These are phyloP conservation scores for Cryptococcus sp. DNA, from an alignment of 1,284 basidiomycete genomes.

Conservation along the genomic window DNA sequence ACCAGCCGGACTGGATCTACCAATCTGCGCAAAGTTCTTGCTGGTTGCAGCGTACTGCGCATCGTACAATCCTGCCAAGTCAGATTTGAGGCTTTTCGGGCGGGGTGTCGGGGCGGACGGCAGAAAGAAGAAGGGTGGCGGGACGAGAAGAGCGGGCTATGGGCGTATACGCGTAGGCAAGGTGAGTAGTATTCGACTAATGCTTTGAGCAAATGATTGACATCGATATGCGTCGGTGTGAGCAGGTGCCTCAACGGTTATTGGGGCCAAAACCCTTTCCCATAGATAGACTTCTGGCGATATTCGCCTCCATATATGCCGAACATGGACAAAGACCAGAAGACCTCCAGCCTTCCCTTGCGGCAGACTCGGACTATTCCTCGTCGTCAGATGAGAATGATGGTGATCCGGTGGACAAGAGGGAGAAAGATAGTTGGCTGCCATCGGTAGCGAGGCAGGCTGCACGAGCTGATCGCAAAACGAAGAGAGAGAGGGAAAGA, in stretches of 20 bases:
- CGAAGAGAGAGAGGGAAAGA: constrained; percentile 66
- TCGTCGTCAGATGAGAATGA: constrained; percentile 21
- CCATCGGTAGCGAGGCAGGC: constrained; percentile 19
- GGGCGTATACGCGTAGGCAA: constrained; percentile 45
- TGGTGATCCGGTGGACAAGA: constrained; percentile 32
- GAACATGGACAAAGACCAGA: constrained; percentile 66
- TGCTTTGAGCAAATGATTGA: neutral
- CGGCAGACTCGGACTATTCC: constrained; percentile 5
- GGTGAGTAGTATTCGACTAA: constrained; percentile 21
- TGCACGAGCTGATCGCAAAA: constrained; percentile 59
- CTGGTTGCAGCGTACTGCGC: constrained; percentile 80
- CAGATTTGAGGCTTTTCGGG: constrained; percentile 79
- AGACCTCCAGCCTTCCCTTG: constrained; percentile 28
- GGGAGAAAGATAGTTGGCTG: constrained; percentile 18
- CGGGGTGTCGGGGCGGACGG: constrained; percentile 65
- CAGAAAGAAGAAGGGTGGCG: constrained; percentile 61
- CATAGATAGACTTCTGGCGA: constrained; percentile 77
- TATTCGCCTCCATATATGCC: constrained; percentile 77
- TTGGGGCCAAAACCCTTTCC: constrained; percentile 79
- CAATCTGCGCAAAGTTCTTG: constrained; percentile 70
- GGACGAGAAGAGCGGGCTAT: constrained; percentile 52
- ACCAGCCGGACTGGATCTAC: constrained; percentile 52
- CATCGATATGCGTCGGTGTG: neutral
- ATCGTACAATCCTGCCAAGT: constrained; percentile 79
- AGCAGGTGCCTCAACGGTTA: constrained; percentile 72